Evolutionary conservation across 164 flowering plant genomes (phyloP).

Genomic region (Echeveria elegans): DNA sequence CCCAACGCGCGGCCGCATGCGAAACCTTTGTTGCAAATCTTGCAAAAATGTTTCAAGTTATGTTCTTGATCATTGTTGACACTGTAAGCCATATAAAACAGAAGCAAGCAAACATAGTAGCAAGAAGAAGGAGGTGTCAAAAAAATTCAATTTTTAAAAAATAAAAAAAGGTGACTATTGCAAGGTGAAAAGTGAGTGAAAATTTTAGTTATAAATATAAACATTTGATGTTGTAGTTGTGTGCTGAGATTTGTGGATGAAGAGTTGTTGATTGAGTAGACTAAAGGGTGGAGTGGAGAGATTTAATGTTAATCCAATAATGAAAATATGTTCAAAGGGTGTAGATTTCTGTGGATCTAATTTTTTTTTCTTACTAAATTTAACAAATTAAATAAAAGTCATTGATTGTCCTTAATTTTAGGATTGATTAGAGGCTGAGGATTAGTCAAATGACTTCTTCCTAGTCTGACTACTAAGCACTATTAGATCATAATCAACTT

Average conservation of each 20-base stretch:
- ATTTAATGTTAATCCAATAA: not conserved
- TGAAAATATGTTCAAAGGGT: no score
- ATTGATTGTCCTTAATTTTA: no score
- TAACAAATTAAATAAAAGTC: no score
- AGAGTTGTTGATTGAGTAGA: not conserved
- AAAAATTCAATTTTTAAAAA: no score
- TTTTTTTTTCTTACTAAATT: no score
- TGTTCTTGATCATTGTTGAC: not conserved
- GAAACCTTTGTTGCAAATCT: constrained; percentile 85
- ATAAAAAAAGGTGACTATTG: no score
- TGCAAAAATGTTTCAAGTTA: constrained; percentile 65
- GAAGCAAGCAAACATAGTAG: not conserved
- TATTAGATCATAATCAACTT: no score
- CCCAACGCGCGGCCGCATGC: constrained; percentile 92
- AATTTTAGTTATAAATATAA: not conserved
- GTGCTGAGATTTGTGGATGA: not conserved
- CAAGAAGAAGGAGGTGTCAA: no score
- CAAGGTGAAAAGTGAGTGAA: not conserved
- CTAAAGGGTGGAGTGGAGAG: not conserved
- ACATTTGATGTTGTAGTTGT: not conserved
- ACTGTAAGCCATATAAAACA: not conserved
- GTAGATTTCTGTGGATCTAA: no score
- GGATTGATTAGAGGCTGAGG: no score
- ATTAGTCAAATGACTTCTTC: no score
- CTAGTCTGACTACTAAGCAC: no score